These are phyloP conservation scores for Allium cepa DNA, from an alignment of 106 monocot genomes.

Conservation along the genomic window DNA sequence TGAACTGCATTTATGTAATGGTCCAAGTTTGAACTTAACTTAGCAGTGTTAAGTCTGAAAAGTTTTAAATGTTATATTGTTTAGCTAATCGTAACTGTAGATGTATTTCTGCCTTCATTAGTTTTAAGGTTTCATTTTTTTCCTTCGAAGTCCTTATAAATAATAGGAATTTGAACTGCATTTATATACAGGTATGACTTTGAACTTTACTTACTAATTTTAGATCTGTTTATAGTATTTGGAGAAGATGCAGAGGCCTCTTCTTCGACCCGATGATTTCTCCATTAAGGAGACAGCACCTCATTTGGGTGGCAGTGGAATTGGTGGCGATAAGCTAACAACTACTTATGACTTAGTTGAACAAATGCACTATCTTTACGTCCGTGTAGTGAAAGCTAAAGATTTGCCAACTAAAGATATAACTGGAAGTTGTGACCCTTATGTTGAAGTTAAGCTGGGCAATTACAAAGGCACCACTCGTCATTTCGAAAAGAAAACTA, in stretches of 20 bases:
- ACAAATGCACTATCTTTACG: slow-evolving; percentile 72
- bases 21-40: too few relatives aligned
- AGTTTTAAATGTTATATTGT: too few relatives aligned
- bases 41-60: too few relatives aligned
- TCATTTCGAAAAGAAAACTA: slow-evolving; percentile 41
- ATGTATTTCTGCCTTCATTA: too few relatives aligned
- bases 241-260: slow-evolving; percentile 5
- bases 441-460: slow-evolving; percentile 48
- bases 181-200: too few relatives aligned
- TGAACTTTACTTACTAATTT: too few relatives aligned
- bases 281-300: slow-evolving; percentile 8
- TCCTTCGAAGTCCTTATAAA: too few relatives aligned
- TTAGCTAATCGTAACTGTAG: too few relatives aligned
- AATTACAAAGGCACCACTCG: slow-evolving; percentile 47
- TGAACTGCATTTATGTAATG: too few relatives aligned
- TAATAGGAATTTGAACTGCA: too few relatives aligned
- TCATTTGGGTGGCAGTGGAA: slow-evolving; percentile 27
- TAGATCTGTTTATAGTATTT: background rate
- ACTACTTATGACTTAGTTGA: slow-evolving; percentile 75
- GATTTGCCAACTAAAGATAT: slow-evolving; percentile 40
- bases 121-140: too few relatives aligned
- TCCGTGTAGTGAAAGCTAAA: slow-evolving; percentile 61
- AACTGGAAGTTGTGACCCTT: slow-evolving; percentile 38
- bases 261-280: background rate
- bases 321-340: slow-evolving; percentile 38